These are phyloP conservation scores for Exophiala sp. DNA, from an alignment of 2,329 filamentous ascomycete genomes.

Conservation along the genomic window DNA sequence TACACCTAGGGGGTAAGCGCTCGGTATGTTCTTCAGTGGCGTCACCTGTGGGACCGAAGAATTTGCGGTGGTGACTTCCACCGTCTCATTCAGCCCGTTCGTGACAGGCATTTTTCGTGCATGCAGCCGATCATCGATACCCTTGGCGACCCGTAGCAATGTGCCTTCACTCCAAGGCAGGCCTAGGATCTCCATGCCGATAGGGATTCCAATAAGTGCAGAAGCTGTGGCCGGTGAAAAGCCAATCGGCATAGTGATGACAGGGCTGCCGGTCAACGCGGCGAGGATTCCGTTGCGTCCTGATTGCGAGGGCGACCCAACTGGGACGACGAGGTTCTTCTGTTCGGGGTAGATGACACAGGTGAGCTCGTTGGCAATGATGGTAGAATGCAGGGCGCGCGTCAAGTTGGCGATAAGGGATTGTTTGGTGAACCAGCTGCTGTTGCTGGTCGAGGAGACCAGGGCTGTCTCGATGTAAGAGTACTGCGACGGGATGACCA, in stretches of 20 bases:
- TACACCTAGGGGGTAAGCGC: conserved; percentile 22
- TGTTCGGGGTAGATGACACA: conserved; percentile 64
- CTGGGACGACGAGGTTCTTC: conserved; percentile 58
- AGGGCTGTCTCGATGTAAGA: conserved; percentile 51
- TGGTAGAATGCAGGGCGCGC: conserved; percentile 49
- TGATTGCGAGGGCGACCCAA: conserved; percentile 56
- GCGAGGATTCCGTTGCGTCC: conserved; percentile 59
- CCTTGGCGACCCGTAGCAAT: conserved; percentile 53
- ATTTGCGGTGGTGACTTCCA: conserved; percentile 14
- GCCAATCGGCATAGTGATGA: conserved; percentile 45
- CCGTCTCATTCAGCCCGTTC: conserved; percentile 17
- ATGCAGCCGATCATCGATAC: conserved; percentile 47
- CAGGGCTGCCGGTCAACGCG: conserved; percentile 52
- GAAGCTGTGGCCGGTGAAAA: conserved; percentile 49
- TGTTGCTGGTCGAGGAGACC: conserved; percentile 51
- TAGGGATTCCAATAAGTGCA: conserved; percentile 57
- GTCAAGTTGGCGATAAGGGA: conserved; percentile 53
- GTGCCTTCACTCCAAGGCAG: conserved; percentile 53
- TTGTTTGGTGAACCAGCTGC: conserved; percentile 48
- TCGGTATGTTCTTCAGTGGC: conserved; percentile 21
- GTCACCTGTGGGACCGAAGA: conserved; percentile 13
- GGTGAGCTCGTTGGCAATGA: conserved; percentile 50
- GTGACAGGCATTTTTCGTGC: conserved; percentile 45
- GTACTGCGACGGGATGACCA: conserved; percentile 60
- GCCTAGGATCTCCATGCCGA: conserved; percentile 64